Evolutionary conservation across 2,329 filamentous ascomycete genomes (phyloP).

Genomic region (Phyllosticta citribraziliensis): DNA sequence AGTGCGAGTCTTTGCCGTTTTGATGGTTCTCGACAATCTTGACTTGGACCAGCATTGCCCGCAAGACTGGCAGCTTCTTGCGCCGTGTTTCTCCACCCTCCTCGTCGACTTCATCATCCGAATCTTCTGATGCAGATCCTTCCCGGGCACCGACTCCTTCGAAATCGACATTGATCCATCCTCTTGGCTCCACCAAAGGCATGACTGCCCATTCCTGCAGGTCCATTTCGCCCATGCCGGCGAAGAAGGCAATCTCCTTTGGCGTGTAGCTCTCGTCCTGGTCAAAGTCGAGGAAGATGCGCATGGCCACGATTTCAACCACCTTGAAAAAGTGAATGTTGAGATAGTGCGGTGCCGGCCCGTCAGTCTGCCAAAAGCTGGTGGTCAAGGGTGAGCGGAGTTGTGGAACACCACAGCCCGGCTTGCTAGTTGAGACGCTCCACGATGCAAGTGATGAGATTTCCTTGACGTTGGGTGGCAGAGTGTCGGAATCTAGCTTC

Average conservation of each 20-base stretch:
- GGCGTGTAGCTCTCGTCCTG: slow-evolving; percentile 95
- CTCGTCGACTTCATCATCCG: slow-evolving; percentile 16
- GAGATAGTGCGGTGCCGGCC: slow-evolving; percentile 70
- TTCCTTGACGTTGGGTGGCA: slow-evolving; percentile 52
- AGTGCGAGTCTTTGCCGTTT: slow-evolving; percentile 98
- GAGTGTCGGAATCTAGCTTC: background rate
- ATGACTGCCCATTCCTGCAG: slow-evolving; percentile 80
- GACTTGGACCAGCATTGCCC: slow-evolving; percentile 84
- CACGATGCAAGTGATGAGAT: slow-evolving; percentile 77
- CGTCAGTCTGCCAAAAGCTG: slow-evolving; percentile 79
- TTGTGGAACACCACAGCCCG: slow-evolving; percentile 67
- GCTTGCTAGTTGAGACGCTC: slow-evolving; percentile 73
- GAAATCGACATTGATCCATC: slow-evolving; percentile 82
- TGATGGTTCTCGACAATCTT: slow-evolving; percentile 94
- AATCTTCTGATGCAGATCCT: slow-evolving; percentile 11
- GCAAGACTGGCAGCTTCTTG: slow-evolving; percentile 61
- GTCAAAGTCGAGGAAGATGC: slow-evolving; percentile 84
- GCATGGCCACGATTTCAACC: slow-evolving; percentile 65
- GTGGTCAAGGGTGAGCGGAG: slow-evolving; percentile 63
- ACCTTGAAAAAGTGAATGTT: slow-evolving; percentile 81
- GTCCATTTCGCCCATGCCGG: slow-evolving; percentile 85
- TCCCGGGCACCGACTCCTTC: slow-evolving; percentile 46
- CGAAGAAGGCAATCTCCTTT: slow-evolving; percentile 79
- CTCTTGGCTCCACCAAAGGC: slow-evolving; percentile 66
- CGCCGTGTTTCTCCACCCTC: slow-evolving; percentile 32